Percentiles rank a stretch among this genome's conserved stretches.
Conservation (phyloP, 2,329 filamentous ascomycete genomes). For the Ascochyta fabae region DNA sequence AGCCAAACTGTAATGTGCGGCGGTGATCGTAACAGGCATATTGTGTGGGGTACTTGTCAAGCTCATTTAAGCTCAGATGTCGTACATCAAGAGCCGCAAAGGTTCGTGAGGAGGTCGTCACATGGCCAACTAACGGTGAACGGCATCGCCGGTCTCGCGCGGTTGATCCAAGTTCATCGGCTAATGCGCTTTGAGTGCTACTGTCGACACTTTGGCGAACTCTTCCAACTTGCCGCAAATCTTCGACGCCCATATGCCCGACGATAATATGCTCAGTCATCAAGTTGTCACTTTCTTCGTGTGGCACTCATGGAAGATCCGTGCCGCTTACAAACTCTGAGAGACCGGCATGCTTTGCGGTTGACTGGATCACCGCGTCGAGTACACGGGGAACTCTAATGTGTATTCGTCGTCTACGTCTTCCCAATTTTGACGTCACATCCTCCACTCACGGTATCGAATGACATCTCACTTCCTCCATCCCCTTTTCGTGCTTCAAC, state of each 20-base stretch:
- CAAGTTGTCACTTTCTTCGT: neutral
- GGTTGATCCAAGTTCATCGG: neutral
- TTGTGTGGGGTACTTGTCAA: conserved; percentile 4
- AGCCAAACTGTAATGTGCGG: conserved; percentile 10
- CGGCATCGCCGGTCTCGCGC: neutral
- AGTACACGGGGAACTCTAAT: too few relatives aligned
- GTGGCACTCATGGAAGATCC: neutral
- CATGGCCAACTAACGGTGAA: conserved; percentile 13
- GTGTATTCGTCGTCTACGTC: neutral
- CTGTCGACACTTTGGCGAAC: neutral
- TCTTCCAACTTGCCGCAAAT: conserved; percentile 1
- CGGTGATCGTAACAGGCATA: conserved; percentile 18
- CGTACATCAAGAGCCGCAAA: neutral
- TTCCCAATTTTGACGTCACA: conserved; percentile 44
- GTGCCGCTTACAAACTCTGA: neutral
- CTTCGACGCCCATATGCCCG: neutral
- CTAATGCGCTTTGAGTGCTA: neutral
- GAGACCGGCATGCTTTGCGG: neutral
- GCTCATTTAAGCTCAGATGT: conserved; percentile 4
- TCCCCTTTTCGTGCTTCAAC: conserved; percentile 51
- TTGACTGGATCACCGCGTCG: neutral
- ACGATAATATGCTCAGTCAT: neutral
- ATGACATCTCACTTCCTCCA: conserved; percentile 42
- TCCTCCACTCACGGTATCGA: conserved; percentile 42
- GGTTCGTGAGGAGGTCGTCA: neutral